Evolutionary conservation across 169 alveolate species (phyloP).

Genomic region (Hepatocystis sp.): DNA sequence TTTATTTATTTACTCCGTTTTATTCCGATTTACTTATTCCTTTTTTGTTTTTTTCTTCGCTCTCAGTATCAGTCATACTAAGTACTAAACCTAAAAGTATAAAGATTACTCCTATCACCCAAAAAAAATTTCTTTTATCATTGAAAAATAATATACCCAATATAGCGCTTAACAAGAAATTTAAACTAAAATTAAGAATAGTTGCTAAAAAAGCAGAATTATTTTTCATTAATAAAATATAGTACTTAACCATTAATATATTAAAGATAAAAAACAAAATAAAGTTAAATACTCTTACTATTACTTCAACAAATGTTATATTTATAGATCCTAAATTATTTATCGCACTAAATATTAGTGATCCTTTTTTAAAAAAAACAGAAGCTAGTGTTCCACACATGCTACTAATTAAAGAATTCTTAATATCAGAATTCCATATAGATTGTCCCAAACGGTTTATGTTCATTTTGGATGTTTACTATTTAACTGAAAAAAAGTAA

Average conservation of each 20-base stretch:
- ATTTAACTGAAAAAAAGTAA: constrained; percentile 10
- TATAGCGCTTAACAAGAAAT: constrained; percentile 56
- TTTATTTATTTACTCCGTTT: too few relatives aligned
- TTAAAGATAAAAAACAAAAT: constrained; percentile 31
- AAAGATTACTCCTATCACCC: constrained; percentile 37
- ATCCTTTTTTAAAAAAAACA: constrained; percentile 63
- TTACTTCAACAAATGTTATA: constrained; percentile 9
- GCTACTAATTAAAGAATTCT: constrained; percentile 48
- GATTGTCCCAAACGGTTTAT: not conserved
- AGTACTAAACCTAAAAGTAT: constrained; percentile 38
- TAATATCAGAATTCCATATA: constrained; percentile 11
- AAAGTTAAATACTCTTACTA: constrained; percentile 33
- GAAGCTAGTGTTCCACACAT: constrained; percentile 52
- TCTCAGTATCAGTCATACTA: constrained; percentile 23
- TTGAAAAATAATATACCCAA: constrained; percentile 45
- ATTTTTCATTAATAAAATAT: constrained; percentile 44
- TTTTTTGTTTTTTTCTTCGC: constrained; percentile 31
- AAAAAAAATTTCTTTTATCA: constrained; percentile 38
- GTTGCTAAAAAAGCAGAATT: constrained; percentile 64
- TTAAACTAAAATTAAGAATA: constrained; percentile 40
- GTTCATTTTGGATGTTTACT: constrained; percentile 15
- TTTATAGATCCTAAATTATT: not conserved
- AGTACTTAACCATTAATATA: constrained; percentile 43
- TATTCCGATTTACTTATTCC: too few relatives aligned
- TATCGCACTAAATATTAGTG: constrained; percentile 12